Conservation (phyloP, 2,329 filamentous ascomycete genomes). For the Kalmusia sp. region DNA sequence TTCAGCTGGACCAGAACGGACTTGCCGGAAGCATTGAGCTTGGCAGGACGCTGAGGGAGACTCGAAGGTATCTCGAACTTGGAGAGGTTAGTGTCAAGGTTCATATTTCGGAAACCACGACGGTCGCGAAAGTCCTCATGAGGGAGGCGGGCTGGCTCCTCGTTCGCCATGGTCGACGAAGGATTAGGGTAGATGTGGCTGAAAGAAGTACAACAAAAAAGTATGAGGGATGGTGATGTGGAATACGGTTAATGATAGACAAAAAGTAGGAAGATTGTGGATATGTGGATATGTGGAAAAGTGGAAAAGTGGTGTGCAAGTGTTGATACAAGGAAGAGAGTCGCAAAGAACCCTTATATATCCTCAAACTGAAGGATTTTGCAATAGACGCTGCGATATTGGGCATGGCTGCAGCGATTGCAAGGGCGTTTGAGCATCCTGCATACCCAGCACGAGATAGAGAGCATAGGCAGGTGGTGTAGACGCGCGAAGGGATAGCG, state of each 20-base stretch:
- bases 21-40: slow-evolving; percentile 49
- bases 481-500: slow-evolving; percentile 3
- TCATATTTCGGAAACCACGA: too few relatives aligned
- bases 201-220: too few relatives aligned
- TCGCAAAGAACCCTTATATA: not conserved
- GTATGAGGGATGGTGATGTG: too few relatives aligned
- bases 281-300: slow-evolving; percentile 5
- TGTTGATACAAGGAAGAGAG: not conserved
- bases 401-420: not conserved
- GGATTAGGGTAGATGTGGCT: too few relatives aligned
- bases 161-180: slow-evolving; percentile 16
- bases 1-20: slow-evolving; percentile 65
- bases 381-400: not conserved
- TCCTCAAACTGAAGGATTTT: not conserved
- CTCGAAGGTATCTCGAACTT: slow-evolving; percentile 32
- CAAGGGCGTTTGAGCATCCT: slow-evolving; percentile 6
- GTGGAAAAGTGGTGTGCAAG: not conserved
- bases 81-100: slow-evolving; percentile 29
- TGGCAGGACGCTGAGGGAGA: slow-evolving; percentile 45
- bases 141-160: slow-evolving; percentile 17
- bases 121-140: too few relatives aligned
- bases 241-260: too few relatives aligned
- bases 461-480: slow-evolving; percentile 1
- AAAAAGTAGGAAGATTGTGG: too few relatives aligned
- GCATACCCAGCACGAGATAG: not conserved